Evolutionary conservation across 352 stramenopile species (phyloP).

Genomic region (Blastocystis sp.): DNA sequence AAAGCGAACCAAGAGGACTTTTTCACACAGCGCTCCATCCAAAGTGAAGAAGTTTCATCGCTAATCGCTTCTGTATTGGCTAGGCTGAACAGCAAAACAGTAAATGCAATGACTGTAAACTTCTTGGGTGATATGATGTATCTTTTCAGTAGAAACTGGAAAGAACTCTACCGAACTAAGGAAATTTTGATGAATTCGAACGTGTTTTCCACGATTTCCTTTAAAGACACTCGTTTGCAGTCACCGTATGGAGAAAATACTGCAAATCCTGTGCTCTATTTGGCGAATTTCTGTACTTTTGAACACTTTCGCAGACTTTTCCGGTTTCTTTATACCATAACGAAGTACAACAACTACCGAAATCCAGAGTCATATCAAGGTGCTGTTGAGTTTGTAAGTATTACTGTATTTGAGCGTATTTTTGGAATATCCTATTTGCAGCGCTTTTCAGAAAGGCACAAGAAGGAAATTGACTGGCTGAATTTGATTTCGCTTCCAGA

Average conservation of each 20-base stretch:
- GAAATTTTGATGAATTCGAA: conserved; percentile 38
- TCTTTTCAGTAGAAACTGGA: conserved; percentile 25
- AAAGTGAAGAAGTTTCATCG: background rate
- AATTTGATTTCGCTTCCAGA: background rate
- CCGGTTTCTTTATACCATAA: background rate
- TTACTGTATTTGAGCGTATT: conserved; percentile 26
- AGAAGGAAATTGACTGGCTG: background rate
- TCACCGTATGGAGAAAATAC: conserved; percentile 11
- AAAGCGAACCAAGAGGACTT: background rate
- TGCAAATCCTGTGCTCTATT: background rate
- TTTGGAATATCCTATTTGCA: conserved; percentile 46
- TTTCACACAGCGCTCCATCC: background rate
- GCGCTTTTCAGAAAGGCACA: background rate
- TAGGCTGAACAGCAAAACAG: background rate
- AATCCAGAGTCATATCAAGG: conserved; percentile 7
- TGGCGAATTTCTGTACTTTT: conserved; percentile 6
- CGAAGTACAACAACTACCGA: conserved; percentile 43
- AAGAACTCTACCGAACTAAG: conserved; percentile 24
- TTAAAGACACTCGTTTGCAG: background rate
- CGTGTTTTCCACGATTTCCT: background rate
- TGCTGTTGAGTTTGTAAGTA: conserved; percentile 31
- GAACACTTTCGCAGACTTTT: background rate
- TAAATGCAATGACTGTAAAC: background rate
- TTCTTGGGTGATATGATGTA: conserved; percentile 27
- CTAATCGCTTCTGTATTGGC: background rate